phyloP scores from a whole-genome alignment of 1,139 yeast genomes.

The Suhomyces guaymorum region DNA sequence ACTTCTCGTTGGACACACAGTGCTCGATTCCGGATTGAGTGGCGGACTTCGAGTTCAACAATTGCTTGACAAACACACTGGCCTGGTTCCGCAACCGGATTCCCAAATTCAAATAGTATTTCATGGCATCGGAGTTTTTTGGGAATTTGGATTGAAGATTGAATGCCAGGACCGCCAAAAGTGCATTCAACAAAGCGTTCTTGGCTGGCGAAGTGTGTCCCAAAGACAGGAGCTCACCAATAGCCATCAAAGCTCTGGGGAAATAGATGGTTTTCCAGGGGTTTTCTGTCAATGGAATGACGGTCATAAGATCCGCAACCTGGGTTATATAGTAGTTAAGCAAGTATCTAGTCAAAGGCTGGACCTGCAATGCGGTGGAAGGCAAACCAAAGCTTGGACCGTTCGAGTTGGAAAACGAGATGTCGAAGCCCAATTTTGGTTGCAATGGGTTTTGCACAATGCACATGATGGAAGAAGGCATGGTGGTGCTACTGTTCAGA shows the following conservation, averaged over 20 bases:
- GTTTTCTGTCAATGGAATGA: conserved; percentile 74
- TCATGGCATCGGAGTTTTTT: conserved; percentile 61
- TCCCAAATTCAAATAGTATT: conserved; percentile 70
- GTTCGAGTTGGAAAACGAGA: conserved; percentile 27
- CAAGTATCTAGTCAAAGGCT: conserved; percentile 67
- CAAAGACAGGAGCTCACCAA: conserved; percentile 75
- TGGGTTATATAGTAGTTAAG: conserved; percentile 73
- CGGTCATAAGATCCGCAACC: conserved; percentile 88
- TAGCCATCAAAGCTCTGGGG: conserved; percentile 77
- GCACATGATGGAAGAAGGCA: conserved; percentile 50
- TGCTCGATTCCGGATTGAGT: conserved; percentile 41
- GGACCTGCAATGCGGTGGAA: conserved; percentile 59
- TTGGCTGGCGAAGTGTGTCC: conserved; percentile 78
- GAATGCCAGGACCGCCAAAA: conserved; percentile 80
- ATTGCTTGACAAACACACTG: conserved; percentile 58
- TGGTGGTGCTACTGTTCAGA: conserved; percentile 32
- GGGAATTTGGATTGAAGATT: conserved; percentile 73
- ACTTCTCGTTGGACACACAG: conserved; percentile 67
- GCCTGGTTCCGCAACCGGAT: conserved; percentile 76
- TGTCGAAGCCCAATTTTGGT: conserved; percentile 45
- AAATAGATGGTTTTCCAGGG: conserved; percentile 88
- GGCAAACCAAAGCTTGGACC: conserved; percentile 49
- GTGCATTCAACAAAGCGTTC: conserved; percentile 75
- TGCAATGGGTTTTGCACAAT: conserved; percentile 48
- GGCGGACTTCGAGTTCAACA: conserved; percentile 38